These are phyloP conservation scores for Fusarium verticillioides DNA, from an alignment of 2,329 filamentous ascomycete genomes.

Conservation along the genomic window DNA sequence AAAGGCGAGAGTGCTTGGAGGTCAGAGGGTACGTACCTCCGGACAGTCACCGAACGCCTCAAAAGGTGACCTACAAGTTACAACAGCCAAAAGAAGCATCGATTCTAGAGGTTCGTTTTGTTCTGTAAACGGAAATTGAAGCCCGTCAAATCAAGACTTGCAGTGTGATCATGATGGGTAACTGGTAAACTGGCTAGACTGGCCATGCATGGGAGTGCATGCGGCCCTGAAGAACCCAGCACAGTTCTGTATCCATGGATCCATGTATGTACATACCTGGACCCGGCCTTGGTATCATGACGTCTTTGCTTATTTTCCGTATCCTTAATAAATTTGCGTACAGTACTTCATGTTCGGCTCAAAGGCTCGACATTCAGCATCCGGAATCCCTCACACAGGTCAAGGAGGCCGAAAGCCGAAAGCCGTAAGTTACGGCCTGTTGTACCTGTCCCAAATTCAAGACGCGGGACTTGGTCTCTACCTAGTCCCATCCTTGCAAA, in stretches of 20 bases:
- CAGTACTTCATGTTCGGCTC: constrained; percentile 35
- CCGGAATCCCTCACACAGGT: constrained; percentile 48
- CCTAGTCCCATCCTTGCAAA: constrained; percentile 11
- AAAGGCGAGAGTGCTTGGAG: not conserved
- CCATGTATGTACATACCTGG: too few species aligned
- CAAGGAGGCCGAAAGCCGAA: constrained; percentile 57
- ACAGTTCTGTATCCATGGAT: not conserved
- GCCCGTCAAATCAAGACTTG: constrained; percentile 15
- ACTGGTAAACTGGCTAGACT: not conserved
- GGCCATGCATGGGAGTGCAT: not conserved
- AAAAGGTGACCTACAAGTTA: constrained; percentile 9
- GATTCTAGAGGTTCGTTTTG: not conserved
- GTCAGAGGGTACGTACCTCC: constrained; percentile 39
- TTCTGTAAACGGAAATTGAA: not conserved
- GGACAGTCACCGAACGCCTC: constrained; percentile 43
- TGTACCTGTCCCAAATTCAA: not conserved
- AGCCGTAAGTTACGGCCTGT: not conserved
- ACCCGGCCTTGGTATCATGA: constrained; percentile 8
- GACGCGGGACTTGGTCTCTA: not conserved
- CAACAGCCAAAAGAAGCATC: not conserved
- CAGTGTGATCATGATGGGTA: constrained; percentile 30
- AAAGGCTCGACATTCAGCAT: constrained; percentile 30
- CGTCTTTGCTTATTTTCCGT: constrained; percentile 21
- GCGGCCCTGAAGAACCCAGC: not conserved
- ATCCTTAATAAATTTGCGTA: not conserved